A percentile compares a stretch with the other conserved stretches of the same genome.
Conservation (phyloP, 2,329 filamentous ascomycete genomes). For the Fusarium sp. region DNA sequence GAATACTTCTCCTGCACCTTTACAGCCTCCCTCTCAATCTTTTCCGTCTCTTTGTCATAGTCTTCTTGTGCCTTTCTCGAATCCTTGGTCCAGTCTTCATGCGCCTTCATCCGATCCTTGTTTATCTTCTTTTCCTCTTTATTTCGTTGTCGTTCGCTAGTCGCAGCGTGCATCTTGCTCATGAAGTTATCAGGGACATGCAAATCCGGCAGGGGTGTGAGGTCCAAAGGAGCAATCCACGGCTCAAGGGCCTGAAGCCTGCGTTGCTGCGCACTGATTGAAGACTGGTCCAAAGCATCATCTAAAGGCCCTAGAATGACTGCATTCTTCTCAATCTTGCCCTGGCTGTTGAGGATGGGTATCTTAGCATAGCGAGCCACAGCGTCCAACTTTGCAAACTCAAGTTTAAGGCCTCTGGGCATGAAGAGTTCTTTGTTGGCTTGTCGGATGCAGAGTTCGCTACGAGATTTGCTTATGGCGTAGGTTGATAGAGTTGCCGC, state of each 20-base stretch:
- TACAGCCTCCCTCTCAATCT: background rate
- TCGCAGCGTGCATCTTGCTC: background rate
- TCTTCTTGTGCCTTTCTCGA: background rate
- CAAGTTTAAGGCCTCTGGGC: background rate
- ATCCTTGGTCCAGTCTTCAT: background rate
- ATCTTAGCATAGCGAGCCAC: background rate
- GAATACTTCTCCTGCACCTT: background rate
- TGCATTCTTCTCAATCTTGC: background rate
- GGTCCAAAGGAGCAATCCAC: background rate
- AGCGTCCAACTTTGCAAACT: background rate
- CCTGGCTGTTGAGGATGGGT: background rate
- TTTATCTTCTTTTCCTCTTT: background rate
- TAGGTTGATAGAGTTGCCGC: background rate
- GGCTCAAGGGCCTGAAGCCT: background rate
- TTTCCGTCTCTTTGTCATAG: background rate
- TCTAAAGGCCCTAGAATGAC: background rate
- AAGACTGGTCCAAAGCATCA: background rate
- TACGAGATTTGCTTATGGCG: background rate
- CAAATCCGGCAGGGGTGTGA: background rate
- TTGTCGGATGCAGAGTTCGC: background rate
- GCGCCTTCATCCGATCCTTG: background rate
- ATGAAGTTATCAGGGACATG: background rate
- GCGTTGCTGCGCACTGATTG: background rate
- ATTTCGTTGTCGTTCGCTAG: background rate
- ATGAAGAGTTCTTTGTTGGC: background rate